Evolutionary conservation across 2,329 filamentous ascomycete genomes (phyloP).

Genomic region (Curvularia eragrostidis): DNA sequence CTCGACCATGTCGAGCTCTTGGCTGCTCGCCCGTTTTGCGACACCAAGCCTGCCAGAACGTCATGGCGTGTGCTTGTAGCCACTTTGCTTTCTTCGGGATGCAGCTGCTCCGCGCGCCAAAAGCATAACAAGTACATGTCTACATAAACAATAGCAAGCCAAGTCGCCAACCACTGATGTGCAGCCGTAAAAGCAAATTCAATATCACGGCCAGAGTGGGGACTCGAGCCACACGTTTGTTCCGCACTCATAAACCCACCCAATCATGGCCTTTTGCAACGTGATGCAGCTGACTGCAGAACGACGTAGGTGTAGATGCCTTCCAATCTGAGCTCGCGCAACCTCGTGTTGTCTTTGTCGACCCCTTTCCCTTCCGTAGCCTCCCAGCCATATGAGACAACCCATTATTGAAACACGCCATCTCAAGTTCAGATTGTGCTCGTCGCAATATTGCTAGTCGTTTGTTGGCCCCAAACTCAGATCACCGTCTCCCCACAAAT

Average conservation of each 20-base stretch:
- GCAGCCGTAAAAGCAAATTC: slow-evolving; percentile 24
- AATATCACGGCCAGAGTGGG: slow-evolving; percentile 16
- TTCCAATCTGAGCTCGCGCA: slow-evolving; percentile 5
- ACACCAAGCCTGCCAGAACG: slow-evolving; percentile 5
- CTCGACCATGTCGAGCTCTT: neutral
- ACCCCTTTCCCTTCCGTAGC: slow-evolving; percentile 3
- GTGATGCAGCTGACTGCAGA: slow-evolving; percentile 18
- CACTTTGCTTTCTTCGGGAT: slow-evolving; percentile 10
- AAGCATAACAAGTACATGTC: too few relatives aligned
- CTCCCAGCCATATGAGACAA: slow-evolving; percentile 2
- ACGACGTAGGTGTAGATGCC: slow-evolving; percentile 12
- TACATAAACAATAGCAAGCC: neutral
- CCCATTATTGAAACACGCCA: neutral
- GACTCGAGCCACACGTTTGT: slow-evolving; percentile 26
- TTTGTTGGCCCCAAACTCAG: neutral
- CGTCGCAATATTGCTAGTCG: neutral
- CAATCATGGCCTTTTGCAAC: slow-evolving; percentile 16
- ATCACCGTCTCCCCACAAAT: slow-evolving; percentile 2
- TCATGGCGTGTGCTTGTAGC: slow-evolving; percentile 9
- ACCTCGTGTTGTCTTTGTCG: slow-evolving; percentile 12
- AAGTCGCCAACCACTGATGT: neutral
- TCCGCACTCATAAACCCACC: slow-evolving; percentile 18
- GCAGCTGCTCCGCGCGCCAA: slow-evolving; percentile 3
- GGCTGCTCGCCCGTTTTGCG: slow-evolving; percentile 11
- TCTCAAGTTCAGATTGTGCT: neutral